Percentiles rank a stretch among this genome's conserved stretches.
Evolutionary conservation across 1,284 basidiomycete genomes (phyloP).

Genomic region (Cerioporus squamosus): DNA sequence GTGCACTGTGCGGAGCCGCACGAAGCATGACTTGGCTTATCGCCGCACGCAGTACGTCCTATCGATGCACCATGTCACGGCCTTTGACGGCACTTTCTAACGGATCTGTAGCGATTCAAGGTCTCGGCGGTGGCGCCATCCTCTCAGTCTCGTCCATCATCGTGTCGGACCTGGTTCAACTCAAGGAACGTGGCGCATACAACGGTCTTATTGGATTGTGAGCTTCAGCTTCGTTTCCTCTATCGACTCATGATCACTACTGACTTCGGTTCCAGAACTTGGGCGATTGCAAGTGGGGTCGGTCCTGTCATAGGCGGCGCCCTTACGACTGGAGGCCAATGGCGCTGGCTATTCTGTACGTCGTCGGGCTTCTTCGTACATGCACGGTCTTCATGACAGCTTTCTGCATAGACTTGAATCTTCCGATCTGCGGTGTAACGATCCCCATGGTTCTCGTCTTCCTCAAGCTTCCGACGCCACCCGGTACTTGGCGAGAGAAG

Average conservation of each 20-base stretch:
- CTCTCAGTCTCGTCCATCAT: conserved; percentile 35
- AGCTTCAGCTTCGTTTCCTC: neutral
- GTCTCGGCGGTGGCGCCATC: conserved; percentile 55
- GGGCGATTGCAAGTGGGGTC: conserved; percentile 39
- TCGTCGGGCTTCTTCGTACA: no score
- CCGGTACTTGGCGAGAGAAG: conserved; percentile 5
- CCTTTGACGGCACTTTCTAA: neutral
- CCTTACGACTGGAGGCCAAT: conserved; percentile 24
- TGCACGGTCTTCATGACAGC: no score
- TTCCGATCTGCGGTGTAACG: conserved; percentile 17
- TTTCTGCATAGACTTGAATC: conserved; percentile 16
- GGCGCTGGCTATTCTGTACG: conserved; percentile 35
- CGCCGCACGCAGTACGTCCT: conserved; percentile 37
- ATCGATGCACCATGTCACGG: no score
- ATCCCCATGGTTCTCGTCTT: conserved; percentile 11
- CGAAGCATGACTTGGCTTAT: conserved; percentile 51
- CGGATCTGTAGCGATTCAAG: conserved; percentile 48
- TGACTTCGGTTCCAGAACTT: conserved; percentile 24
- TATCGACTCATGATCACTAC: no score
- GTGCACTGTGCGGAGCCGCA: conserved; percentile 43
- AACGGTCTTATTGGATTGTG: conserved; percentile 26
- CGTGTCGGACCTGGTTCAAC: conserved; percentile 26
- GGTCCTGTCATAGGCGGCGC: conserved; percentile 36
- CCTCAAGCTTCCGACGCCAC: conserved; percentile 13
- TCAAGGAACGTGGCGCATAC: conserved; percentile 23